Percentiles rank a stretch among this genome's conserved stretches.
Evolutionary conservation across 352 stramenopile genomes (phyloP).

Genomic region (Globisporangium polare): DNA sequence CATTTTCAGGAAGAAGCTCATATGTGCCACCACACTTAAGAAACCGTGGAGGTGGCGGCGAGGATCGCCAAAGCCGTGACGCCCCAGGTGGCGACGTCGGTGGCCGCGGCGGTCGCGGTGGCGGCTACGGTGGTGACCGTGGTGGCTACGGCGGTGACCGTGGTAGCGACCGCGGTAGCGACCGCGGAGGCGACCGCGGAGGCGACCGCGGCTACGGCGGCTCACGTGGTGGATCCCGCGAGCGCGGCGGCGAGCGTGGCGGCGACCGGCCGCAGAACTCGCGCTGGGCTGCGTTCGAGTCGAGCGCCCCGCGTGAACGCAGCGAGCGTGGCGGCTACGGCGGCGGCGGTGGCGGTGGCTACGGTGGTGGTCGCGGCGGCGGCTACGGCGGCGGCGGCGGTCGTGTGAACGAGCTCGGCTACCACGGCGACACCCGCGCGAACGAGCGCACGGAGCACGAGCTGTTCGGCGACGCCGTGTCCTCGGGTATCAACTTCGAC

Average conservation of each 20-base stretch:
- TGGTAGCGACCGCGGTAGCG: slow-evolving; percentile 22
- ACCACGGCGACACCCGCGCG: slow-evolving; percentile 92
- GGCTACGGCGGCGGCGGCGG: slow-evolving; percentile 27
- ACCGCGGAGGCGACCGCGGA: slow-evolving; percentile 25
- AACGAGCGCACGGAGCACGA: slow-evolving; percentile 92
- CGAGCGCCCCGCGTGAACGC: slow-evolving; percentile 17
- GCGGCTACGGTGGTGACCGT: slow-evolving; percentile 15
- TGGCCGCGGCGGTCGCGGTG: slow-evolving; percentile 21
- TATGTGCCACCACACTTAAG: slow-evolving; percentile 78
- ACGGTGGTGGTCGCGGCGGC: slow-evolving; percentile 25
- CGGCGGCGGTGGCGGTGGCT: slow-evolving; percentile 23
- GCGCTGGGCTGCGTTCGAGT: slow-evolving; percentile 54
- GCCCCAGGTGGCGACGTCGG: slow-evolving; percentile 24
- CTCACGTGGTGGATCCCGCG: slow-evolving; percentile 26
- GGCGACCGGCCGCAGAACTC: slow-evolving; percentile 38
- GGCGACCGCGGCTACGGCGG: slow-evolving; percentile 21
- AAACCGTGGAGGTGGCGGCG: slow-evolving; percentile 32
- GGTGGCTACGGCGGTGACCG: slow-evolving; percentile 27
- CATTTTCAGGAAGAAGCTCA: slow-evolving; percentile 49
- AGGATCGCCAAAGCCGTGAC: slow-evolving; percentile 17
- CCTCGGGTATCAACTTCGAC: slow-evolving; percentile 98
- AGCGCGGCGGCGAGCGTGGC: slow-evolving; percentile 30
- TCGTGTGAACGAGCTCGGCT: slow-evolving; percentile 94
- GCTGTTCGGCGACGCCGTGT: slow-evolving; percentile 91
- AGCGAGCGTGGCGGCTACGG: slow-evolving; percentile 26